Conservation (phyloP, 1,284 basidiomycete species). For the Cryptococcus sp. region DNA sequence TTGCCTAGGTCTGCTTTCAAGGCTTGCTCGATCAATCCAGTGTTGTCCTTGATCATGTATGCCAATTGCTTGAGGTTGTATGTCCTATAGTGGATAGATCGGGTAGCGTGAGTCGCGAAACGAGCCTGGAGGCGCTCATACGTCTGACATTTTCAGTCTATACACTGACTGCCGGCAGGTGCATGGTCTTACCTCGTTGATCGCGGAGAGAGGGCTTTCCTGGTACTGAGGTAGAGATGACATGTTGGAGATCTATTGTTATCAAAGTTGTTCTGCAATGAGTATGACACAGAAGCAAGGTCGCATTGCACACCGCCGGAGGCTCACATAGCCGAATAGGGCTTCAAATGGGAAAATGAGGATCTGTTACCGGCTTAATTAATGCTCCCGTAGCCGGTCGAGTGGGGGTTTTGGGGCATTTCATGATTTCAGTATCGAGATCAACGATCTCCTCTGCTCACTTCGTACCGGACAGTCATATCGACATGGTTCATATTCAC, state of each 20-base stretch:
- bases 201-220: not conserved
- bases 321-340: not conserved
- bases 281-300: not conserved
- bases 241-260: not conserved
- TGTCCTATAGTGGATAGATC: slow-evolving; percentile 56
- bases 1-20: slow-evolving; percentile 57
- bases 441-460: not conserved
- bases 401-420: no score
- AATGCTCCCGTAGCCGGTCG: no score
- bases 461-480: not conserved
- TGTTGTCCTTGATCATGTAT: slow-evolving; percentile 61
- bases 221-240: not conserved
- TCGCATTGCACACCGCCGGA: not conserved
- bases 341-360: not conserved
- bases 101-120: slow-evolving; percentile 56
- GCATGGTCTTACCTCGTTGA: not conserved
- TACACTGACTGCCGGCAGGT: no score
- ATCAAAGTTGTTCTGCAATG: not conserved
- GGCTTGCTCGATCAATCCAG: slow-evolving; percentile 52
- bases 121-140: slow-evolving; percentile 52
- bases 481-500: slow-evolving; percentile 4
- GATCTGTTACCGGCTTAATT: not conserved
- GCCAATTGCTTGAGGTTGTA: slow-evolving; percentile 62
- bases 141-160: slow-evolving; percentile 38
- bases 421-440: not conserved